phyloP scores from a whole-genome alignment of 2,329 filamentous ascomycete genomes.

The Trichophyton equinum region DNA sequence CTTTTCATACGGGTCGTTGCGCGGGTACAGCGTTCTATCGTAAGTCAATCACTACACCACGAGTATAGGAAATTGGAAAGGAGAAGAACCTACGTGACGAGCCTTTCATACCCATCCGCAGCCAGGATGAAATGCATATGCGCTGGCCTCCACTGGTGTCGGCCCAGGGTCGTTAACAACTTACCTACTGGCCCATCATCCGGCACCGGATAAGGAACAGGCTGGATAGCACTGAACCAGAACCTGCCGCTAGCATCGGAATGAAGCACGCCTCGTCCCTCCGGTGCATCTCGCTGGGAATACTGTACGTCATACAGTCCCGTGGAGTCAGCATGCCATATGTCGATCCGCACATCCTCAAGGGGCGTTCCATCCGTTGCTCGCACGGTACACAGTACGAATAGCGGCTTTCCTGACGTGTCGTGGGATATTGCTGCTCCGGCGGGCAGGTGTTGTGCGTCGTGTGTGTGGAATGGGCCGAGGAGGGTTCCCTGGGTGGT shows the following conservation, averaged over 20 bases:
- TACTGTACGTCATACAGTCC: slow-evolving; percentile 77
- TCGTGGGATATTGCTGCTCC: slow-evolving; percentile 49
- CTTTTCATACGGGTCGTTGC: slow-evolving; percentile 67
- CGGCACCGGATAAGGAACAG: slow-evolving; percentile 75
- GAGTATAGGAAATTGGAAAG: slow-evolving; percentile 27
- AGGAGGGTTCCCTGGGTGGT: slow-evolving; percentile 69
- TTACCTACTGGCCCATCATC: slow-evolving; percentile 72
- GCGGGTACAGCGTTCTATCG: slow-evolving; percentile 56
- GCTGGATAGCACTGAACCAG: slow-evolving; percentile 75
- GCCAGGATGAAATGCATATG: slow-evolving; percentile 88
- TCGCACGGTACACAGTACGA: slow-evolving; percentile 60
- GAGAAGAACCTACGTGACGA: slow-evolving; percentile 54
- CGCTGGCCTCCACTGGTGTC: slow-evolving; percentile 65
- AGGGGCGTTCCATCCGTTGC: slow-evolving; percentile 54
- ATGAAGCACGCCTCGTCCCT: slow-evolving; percentile 58
- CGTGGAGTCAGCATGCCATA: slow-evolving; percentile 75
- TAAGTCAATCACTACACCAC: neutral
- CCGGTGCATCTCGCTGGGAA: slow-evolving; percentile 48
- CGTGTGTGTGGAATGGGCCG: slow-evolving; percentile 73
- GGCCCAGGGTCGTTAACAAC: slow-evolving; percentile 50
- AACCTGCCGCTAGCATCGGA: slow-evolving; percentile 62
- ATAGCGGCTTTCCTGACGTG: slow-evolving; percentile 53
- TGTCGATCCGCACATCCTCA: slow-evolving; percentile 56
- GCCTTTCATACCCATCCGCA: slow-evolving; percentile 62
- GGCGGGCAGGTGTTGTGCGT: slow-evolving; percentile 40